A percentile compares a stretch with the other conserved stretches of the same genome.
phyloP scores from a whole-genome alignment of 768 basidiomycete species.

The Tylopilus cervinicoccineus region DNA sequence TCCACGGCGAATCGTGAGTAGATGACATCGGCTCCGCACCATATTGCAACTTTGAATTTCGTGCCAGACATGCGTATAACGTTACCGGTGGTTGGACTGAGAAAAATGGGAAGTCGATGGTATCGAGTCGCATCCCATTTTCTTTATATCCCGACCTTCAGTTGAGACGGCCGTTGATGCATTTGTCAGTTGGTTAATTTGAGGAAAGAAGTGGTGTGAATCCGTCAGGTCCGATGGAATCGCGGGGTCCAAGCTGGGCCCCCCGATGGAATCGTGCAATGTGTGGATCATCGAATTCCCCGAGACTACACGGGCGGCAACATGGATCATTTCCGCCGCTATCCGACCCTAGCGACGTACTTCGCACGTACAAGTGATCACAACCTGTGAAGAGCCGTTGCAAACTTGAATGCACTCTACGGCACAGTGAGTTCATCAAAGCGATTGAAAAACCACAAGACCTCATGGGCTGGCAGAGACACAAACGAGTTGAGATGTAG shows the following conservation, averaged over 20 bases:
- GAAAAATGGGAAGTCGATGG: background rate
- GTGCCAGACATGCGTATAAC: constrained; percentile 8
- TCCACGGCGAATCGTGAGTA: background rate
- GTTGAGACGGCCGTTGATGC: background rate
- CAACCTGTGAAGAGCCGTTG: no score
- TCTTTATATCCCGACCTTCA: constrained; percentile 1
- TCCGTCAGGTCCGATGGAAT: constrained; percentile 19
- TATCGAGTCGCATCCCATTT: background rate
- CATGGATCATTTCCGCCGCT: background rate
- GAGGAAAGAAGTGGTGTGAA: background rate
- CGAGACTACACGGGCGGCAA: background rate
- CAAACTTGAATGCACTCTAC: background rate
- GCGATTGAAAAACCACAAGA: background rate
- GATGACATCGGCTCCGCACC: constrained; percentile 14
- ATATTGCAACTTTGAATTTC: constrained; percentile 29
- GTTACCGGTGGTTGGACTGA: background rate
- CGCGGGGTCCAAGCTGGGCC: constrained; percentile 11
- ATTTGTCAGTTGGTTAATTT: background rate
- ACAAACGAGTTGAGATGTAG: background rate
- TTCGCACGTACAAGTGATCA: background rate
- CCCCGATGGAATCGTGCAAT: constrained; percentile 25
- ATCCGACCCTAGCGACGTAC: background rate
- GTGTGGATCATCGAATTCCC: background rate
- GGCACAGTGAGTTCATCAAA: no score
- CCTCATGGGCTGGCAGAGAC: background rate